Base-by-base conservation (phyloP, 164 flowering plant species). In the Berberis vulgaris region DNA sequence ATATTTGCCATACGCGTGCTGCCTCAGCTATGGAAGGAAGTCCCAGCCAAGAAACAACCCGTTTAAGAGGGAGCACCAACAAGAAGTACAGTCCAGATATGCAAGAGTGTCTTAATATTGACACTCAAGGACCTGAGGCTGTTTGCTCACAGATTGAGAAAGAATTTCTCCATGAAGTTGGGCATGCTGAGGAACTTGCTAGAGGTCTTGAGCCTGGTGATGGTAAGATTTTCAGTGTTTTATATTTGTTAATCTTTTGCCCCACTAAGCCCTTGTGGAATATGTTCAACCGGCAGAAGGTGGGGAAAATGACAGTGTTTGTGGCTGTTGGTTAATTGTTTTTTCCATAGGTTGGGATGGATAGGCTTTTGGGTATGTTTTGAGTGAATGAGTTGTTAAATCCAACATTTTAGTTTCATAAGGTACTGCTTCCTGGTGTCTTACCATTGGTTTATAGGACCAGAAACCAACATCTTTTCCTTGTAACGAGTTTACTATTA, bases 1-100 rank as follows among this genome's bases (percentile, higher is more conserved):
- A 89, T 73, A 91, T 88, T 57, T 91, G 96, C 71, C 96, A 95
- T 72, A 77, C 97, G 40, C 90, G 86, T 62, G 99, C 88, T 64
- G 88, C 89, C 49, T 89, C 96, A 11, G 91, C 89, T 63, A 72
- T 78, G 65, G 93, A 87, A 74, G 97, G 86, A 72, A 89, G 90
- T 76, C 86, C 90, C 12, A 65, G 76, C 67, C 86, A 72, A 68
- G 91, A 80, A 60, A 71, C 64, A 59, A 49, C 72, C 26, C 76
- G 70, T 70, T 74, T 74, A 60, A 77, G 69, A 56, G 78, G 83
- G 57, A 76, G 72, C 72, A 67, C 67, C 12, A 65, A 67, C 71
- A 76, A 67, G 77, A 77, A 71, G 64, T 72, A 72, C n/a, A 76
- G 74, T 68, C 69, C 76, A 40, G 82, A 81, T 61, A 43, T 67